Evolutionary conservation across 1,139 yeast species (phyloP), one percentile per base, ranked within the genome.

Genomic region (Kodamaea derodonti): DNA sequence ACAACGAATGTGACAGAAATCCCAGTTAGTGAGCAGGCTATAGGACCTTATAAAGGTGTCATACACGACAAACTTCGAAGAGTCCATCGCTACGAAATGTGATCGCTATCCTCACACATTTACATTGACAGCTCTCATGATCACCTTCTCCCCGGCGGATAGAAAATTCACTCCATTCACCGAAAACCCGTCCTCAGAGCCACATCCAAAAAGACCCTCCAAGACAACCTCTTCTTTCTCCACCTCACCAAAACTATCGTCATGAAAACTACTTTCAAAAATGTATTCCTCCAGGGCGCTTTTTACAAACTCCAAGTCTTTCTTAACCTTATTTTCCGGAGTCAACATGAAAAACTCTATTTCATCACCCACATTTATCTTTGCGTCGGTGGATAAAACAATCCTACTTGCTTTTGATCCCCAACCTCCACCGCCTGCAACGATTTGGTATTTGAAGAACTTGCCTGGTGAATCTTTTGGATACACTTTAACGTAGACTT

Each of bases 371-470:
- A 51, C 53, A 3, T 41, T 36, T 3, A 73, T 54, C 29, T 56
- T 50, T 0, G 82, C 80, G 10, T 72, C 72, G 2, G 83, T 78
- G 7, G 80, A 78, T 14, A 79, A 55, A 1, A 77, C 84, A 11
- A 79, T 60, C 51, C 78, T 73, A 29, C 72, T 69, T 0, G 83
- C 75, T 37, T 79, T 71, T 24, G 79, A 70, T 1, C 83, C 81
- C 85, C 84, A 79, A 9, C 76, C 74, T 2, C 84, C 85, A 3
- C 85, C 85, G 1, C 76, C 76, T 4, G 84, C 84, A 26, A 76
- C 69, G 14, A 79, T 80, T 47, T 74, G 69, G 49, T 60, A 64
- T 36, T 65, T 50, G 29, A 46, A 45, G 4, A 46, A 46, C 10
- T 31, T 39, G 9, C 9, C 6, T 2, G 42, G 41, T 4, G 49